Percentiles rank a stretch among this genome's conserved stretches.
These are phyloP conservation scores for Hyphodiscus sp. DNA, from an alignment of 2,329 filamentous ascomycete genomes.

Conservation along the genomic window DNA sequence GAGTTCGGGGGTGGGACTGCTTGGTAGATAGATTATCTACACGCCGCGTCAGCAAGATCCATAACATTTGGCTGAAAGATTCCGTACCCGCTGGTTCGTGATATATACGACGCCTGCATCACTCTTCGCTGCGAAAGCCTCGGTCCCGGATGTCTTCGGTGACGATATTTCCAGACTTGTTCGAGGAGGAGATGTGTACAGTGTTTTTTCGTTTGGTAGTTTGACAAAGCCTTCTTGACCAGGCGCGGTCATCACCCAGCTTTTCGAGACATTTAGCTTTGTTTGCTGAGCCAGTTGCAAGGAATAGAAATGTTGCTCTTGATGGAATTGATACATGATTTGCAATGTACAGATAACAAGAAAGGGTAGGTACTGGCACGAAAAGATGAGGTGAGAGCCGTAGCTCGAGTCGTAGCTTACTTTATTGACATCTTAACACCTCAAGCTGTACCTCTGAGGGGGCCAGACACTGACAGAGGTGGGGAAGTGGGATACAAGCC, in stretches of 20 bases:
- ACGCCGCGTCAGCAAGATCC: constrained; percentile 12
- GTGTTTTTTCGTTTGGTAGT: constrained; percentile 74
- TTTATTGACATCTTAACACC: constrained; percentile 47
- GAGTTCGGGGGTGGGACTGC: constrained; percentile 56
- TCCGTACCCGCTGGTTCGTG: constrained; percentile 73
- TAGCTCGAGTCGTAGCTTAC: constrained; percentile 31
- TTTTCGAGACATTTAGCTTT: constrained; percentile 33
- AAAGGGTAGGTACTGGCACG: constrained; percentile 2
- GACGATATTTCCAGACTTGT: constrained; percentile 69
- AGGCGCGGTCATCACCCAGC: constrained; percentile 90
- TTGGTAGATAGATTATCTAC: constrained; percentile 82
- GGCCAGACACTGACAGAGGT: background rate
- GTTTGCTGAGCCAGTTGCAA: constrained; percentile 22
- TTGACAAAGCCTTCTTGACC: constrained; percentile 67
- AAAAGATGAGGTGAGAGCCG: constrained; percentile 16
- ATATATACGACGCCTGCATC: constrained; percentile 71
- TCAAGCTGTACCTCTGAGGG: background rate
- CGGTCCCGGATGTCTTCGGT: constrained; percentile 52
- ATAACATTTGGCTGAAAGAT: constrained; percentile 12
- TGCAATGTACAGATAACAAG: background rate
- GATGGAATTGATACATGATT: constrained; percentile 27
- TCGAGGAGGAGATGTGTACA: constrained; percentile 73
- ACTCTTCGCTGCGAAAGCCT: constrained; percentile 64
- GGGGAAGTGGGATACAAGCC: background rate
- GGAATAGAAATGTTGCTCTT: constrained; percentile 27